Conservation (phyloP, 495 filamentous ascomycete species). For the Patellaria atrata region DNA sequence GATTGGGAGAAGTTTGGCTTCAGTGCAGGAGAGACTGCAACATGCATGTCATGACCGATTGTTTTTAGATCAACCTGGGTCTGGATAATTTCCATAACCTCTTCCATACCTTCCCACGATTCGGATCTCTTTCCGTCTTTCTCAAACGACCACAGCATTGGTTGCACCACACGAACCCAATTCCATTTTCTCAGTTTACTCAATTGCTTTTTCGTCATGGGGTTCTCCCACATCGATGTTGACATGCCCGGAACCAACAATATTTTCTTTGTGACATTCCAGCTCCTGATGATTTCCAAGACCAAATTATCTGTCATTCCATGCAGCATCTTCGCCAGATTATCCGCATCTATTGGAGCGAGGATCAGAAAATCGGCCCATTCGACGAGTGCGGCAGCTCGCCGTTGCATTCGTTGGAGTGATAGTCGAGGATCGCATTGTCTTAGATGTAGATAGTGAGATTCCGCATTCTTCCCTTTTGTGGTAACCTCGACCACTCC, state of each 20-base stretch:
- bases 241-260: constrained; percentile 74
- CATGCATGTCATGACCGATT: constrained; percentile 43
- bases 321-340: constrained; percentile 67
- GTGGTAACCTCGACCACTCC: too few species aligned
- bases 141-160: constrained; percentile 60
- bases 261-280: constrained; percentile 73
- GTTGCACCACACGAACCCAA: constrained; percentile 59
- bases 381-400: constrained; percentile 52
- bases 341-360: constrained; percentile 70
- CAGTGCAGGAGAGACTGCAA: constrained; percentile 17
- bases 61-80: constrained; percentile 49
- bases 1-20: constrained; percentile 13
- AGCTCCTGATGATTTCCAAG: constrained; percentile 59
- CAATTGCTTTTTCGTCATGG: constrained; percentile 68
- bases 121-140: constrained; percentile 21
- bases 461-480: too few species aligned
- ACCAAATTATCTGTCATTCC: constrained; percentile 62
- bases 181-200: constrained; percentile 71
- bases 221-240: constrained; percentile 69
- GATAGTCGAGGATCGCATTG: background rate
- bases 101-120: constrained; percentile 50
- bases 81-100: constrained; percentile 49
- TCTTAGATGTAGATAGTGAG: constrained; percentile 6
- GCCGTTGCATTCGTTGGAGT: background rate
- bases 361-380: constrained; percentile 81